A percentile compares a stretch with the other conserved stretches of the same genome.
phyloP scores from a whole-genome alignment of 345 rosid species.

The Eucalyptus urophylla region DNA sequence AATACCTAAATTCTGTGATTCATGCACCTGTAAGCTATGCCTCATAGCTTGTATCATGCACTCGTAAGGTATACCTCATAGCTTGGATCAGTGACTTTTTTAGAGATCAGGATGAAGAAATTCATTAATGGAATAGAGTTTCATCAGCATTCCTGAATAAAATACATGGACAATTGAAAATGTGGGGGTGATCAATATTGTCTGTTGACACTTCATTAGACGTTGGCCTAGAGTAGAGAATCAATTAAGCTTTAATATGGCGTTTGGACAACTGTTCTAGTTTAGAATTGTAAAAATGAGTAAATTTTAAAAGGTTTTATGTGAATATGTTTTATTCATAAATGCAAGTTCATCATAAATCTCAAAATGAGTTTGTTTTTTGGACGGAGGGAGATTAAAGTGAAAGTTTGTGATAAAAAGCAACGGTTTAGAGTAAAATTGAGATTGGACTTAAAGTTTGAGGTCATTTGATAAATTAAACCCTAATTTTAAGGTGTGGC shows the following conservation, averaged over 20 bases:
- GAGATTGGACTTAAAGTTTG: not conserved
- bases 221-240: not conserved
- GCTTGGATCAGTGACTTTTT: not conserved
- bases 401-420: no score
- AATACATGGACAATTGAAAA: not conserved
- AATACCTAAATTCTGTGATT: not conserved
- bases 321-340: not conserved
- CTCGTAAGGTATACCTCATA: not conserved
- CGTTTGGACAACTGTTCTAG: not conserved
- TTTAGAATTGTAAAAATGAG: not conserved
- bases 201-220: not conserved
- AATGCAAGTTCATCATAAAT: not conserved
- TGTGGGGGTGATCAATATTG: not conserved
- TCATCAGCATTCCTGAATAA: not conserved
- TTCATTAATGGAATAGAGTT: not conserved
- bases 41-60: not conserved
- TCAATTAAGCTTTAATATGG: not conserved
- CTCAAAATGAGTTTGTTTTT: not conserved
- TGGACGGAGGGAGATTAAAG: not conserved
- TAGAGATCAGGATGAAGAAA: not conserved
- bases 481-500: not conserved
- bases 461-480: no score
- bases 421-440: not conserved
- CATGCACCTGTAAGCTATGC: not conserved
- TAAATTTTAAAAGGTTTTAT: not conserved